Percentiles rank a stretch among this genome's conserved stretches.
Conservation (phyloP, 148 eudicot genomes). For the Persicaria maculosa region DNA sequence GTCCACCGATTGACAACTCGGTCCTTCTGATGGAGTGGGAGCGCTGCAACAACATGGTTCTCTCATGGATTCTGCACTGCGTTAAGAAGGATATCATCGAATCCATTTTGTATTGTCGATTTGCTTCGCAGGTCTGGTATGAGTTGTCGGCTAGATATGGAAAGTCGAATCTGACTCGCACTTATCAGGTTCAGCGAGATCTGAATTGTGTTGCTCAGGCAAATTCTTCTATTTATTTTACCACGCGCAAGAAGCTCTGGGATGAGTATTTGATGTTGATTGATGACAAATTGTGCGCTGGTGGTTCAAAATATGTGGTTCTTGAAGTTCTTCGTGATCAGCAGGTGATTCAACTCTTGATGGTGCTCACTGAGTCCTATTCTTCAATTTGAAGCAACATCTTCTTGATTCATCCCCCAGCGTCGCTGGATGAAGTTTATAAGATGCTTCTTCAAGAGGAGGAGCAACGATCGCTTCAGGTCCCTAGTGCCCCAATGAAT, state of each 20-base stretch:
- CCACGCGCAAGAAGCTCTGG: not conserved
- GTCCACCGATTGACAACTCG: no score
- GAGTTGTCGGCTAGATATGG: no score
- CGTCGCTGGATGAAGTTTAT: not conserved
- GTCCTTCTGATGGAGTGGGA: no score
- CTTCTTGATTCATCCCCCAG: not conserved
- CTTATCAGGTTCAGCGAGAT: not conserved
- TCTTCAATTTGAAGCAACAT: not conserved
- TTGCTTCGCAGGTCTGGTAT: no score
- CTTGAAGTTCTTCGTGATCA: not conserved
- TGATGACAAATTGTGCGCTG: not conserved
- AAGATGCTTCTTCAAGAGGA: not conserved
- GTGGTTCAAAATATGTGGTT: not conserved
- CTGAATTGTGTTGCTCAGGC: not conserved
- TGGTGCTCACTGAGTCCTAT: not conserved
- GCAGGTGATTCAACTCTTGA: not conserved
- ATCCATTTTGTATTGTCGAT: no score
- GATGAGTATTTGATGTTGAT: not conserved
- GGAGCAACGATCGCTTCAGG: not conserved
- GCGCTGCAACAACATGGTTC: no score
- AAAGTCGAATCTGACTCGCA: no score
- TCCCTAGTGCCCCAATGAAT: no score
- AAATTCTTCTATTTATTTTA: no score
- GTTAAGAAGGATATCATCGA: no score
- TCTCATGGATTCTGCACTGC: no score